A percentile compares a stretch with the other conserved stretches of the same genome.
Conservation (phyloP, 176 grass and related monocot species). For the Musa beccarii region DNA sequence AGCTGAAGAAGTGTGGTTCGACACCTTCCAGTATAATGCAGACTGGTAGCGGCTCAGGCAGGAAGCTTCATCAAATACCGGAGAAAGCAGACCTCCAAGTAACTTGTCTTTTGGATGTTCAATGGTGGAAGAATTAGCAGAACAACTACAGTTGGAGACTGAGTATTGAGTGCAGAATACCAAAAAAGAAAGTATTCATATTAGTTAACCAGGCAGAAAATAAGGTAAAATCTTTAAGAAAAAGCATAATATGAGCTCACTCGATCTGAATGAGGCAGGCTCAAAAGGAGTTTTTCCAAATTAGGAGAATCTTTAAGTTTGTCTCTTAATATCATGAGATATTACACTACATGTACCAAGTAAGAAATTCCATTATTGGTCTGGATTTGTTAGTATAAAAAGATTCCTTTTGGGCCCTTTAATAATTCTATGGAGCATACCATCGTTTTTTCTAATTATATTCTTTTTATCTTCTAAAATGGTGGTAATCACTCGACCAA, state of each 20-base stretch:
- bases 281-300: neutral
- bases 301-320: neutral
- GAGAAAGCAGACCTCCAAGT: neutral
- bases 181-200: neutral
- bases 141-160: neutral
- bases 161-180: neutral
- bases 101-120: neutral
- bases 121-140: neutral
- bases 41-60: neutral
- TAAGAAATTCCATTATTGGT: too few relatives aligned
- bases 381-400: too few relatives aligned
- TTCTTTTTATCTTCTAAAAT: too few relatives aligned
- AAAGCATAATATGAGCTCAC: neutral
- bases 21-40: neutral
- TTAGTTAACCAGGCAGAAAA: neutral
- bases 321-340: neutral
- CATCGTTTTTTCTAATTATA: too few relatives aligned
- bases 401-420: too few relatives aligned
- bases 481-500: too few relatives aligned
- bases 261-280: neutral
- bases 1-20: neutral
- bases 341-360: too few relatives aligned
- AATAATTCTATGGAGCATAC: too few relatives aligned
- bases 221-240: neutral
- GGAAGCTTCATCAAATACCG: neutral